phyloP scores from a whole-genome alignment of 192 early-diverging fungal species.

The Coemansia asiatica region DNA sequence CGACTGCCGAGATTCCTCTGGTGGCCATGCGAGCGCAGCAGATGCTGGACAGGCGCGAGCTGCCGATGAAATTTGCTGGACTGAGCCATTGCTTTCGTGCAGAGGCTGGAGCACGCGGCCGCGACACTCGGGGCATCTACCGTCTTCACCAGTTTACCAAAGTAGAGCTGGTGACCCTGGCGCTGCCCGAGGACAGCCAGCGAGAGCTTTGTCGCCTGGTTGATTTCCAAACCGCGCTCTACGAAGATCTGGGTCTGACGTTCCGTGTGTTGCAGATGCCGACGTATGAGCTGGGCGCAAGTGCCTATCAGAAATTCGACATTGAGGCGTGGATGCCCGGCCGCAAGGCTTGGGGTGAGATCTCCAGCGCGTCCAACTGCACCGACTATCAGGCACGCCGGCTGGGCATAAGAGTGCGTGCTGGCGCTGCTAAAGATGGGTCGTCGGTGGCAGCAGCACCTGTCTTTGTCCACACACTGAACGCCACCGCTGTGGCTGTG shows the following conservation, averaged over 20 bases:
- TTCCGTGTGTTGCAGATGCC: conserved; percentile 86
- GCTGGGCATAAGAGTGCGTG: conserved; percentile 67
- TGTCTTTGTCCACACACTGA: conserved; percentile 83
- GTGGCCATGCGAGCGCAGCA: conserved; percentile 79
- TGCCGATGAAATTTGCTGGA: conserved; percentile 76
- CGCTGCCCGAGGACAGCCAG: conserved; percentile 65
- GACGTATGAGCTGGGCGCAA: conserved; percentile 87
- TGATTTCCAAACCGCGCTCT: conserved; percentile 71
- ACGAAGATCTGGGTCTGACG: conserved; percentile 76
- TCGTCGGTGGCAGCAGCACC: conserved; percentile 5
- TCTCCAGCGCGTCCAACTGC: conserved; percentile 88
- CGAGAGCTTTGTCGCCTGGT: conserved; percentile 70
- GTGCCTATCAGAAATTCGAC: conserved; percentile 87
- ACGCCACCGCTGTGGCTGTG: conserved; percentile 90
- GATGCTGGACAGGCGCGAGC: conserved; percentile 56
- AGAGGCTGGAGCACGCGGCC: conserved; percentile 82
- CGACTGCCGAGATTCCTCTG: conserved; percentile 90
- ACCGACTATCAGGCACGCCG: conserved; percentile 91
- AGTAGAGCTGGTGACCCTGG: conserved; percentile 83
- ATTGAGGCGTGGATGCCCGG: conserved; percentile 99
- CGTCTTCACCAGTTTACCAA: conserved; percentile 95
- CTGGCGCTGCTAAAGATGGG: conserved; percentile 39
- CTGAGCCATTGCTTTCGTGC: conserved; percentile 87
- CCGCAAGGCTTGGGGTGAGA: conserved; percentile 63
- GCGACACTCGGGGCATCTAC: conserved; percentile 85